These are phyloP conservation scores for Didymella pomorum DNA, from an alignment of 2,329 filamentous ascomycete genomes.

Conservation along the genomic window DNA sequence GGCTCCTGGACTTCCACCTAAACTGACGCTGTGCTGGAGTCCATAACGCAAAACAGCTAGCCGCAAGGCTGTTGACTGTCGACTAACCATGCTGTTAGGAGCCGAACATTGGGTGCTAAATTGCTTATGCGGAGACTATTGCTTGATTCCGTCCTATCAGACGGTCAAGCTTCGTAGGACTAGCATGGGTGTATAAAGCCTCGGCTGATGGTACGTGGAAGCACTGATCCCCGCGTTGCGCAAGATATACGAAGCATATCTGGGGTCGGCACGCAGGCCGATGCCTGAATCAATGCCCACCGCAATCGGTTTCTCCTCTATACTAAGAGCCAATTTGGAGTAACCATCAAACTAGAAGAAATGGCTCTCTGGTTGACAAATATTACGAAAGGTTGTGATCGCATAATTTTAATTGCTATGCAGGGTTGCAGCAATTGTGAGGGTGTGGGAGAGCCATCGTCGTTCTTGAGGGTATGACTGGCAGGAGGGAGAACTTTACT, in stretches of 20 bases:
- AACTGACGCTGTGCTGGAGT: not conserved
- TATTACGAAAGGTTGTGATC: too few species aligned
- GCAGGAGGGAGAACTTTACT: too few species aligned
- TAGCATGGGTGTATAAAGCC: not conserved
- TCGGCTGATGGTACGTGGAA: conserved; percentile 19
- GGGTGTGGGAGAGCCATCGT: too few species aligned
- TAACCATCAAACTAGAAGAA: too few species aligned
- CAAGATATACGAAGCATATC: conserved; percentile 2
- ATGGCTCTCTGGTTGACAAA: too few species aligned
- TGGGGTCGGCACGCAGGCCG: not conserved
- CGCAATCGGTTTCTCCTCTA: too few species aligned
- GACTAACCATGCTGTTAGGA: not conserved
- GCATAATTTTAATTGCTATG: too few species aligned
- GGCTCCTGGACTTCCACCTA: not conserved
- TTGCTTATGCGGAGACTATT: conserved; percentile 12
- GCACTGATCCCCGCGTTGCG: conserved; percentile 6
- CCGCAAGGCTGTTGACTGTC: not conserved
- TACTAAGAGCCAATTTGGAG: too few species aligned
- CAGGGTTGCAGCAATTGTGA: too few species aligned
- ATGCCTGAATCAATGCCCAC: not conserved
- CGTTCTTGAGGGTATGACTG: too few species aligned
- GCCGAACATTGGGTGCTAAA: conserved; percentile 10
- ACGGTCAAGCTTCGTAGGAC: conserved; percentile 5
- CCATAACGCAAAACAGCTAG: not conserved
- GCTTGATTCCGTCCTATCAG: conserved; percentile 12